Percentiles rank a stretch among this genome's conserved stretches.
Evolutionary conservation across 2,329 filamentous ascomycete species (phyloP).

Genomic region (Diaporthe citrichinensis): DNA sequence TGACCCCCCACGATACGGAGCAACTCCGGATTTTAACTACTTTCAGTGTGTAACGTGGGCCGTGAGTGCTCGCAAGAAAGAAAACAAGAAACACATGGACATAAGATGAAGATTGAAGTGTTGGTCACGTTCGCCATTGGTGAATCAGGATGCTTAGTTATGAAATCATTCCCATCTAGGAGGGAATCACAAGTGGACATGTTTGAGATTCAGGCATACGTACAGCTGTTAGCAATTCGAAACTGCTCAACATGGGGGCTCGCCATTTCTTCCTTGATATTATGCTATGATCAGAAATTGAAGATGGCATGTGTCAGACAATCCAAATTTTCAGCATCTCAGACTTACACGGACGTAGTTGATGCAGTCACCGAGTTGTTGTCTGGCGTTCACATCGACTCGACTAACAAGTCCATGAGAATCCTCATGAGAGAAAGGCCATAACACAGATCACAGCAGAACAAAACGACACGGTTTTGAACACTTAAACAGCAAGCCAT

Average conservation of each 20-base stretch:
- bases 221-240: too few relatives aligned
- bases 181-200: not conserved
- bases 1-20: not conserved
- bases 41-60: not conserved
- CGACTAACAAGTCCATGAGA: too few relatives aligned
- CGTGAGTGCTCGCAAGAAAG: not conserved
- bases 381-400: too few relatives aligned
- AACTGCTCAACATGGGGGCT: too few relatives aligned
- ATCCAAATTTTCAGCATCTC: too few relatives aligned
- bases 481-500: not conserved
- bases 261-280: too few relatives aligned
- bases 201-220: too few relatives aligned
- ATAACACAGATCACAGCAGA: not conserved
- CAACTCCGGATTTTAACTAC: not conserved
- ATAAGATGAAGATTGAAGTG: not conserved
- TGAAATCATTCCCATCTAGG: not conserved
- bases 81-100: not conserved
- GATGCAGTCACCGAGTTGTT: too few relatives aligned
- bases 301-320: too few relatives aligned
- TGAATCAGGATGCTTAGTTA: not conserved
- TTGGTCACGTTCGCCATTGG: too few relatives aligned
- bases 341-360: too few relatives aligned
- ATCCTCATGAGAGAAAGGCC: not conserved
- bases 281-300: too few relatives aligned
- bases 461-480: not conserved